Conservation (phyloP, 208 protist species). For the Trypanosoma mega region DNA sequence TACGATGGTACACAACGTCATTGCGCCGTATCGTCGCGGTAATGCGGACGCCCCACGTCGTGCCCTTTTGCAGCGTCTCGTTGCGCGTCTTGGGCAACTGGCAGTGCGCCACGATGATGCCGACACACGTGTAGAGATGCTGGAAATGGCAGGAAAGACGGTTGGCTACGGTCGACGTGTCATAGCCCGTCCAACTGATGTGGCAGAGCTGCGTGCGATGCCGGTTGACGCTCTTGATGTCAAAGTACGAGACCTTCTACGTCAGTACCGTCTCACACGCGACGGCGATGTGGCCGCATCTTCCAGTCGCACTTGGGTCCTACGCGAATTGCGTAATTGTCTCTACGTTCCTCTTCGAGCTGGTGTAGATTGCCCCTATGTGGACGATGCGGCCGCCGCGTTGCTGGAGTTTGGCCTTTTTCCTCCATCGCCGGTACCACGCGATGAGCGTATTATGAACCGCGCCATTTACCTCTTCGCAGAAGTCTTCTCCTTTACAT, state of each 20-base stretch:
- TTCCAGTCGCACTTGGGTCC: slow-evolving; percentile 79
- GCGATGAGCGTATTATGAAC: slow-evolving; percentile 67
- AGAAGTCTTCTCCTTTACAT: slow-evolving; percentile 85
- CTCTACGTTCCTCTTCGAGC: slow-evolving; percentile 63
- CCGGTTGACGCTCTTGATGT: slow-evolving; percentile 49
- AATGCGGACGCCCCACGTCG: slow-evolving; percentile 71
- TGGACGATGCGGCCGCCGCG: slow-evolving; percentile 47
- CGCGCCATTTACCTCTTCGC: slow-evolving; percentile 84
- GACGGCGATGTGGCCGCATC: slow-evolving; percentile 54
- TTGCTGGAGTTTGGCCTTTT: slow-evolving; percentile 78
- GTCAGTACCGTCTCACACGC: slow-evolving; percentile 58
- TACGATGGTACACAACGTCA: slow-evolving; percentile 81
- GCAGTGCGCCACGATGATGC: slow-evolving; percentile 73
- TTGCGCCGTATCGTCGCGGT: slow-evolving; percentile 83
- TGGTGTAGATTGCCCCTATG: slow-evolving; percentile 50
- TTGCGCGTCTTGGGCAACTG: slow-evolving; percentile 71
- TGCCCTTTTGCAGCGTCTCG: slow-evolving; percentile 76
- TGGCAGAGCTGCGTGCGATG: slow-evolving; percentile 65
- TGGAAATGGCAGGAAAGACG: slow-evolving; percentile 72
- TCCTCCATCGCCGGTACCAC: slow-evolving; percentile 36
- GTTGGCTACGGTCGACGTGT: slow-evolving; percentile 72
- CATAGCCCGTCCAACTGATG: slow-evolving; percentile 60
- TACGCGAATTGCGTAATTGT: slow-evolving; percentile 79
- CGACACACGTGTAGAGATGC: slow-evolving; percentile 61
- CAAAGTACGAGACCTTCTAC: slow-evolving; percentile 73